These are phyloP conservation scores for Dendrobium officinale DNA, from an alignment of 106 monocot genomes.

Conservation along the genomic window DNA sequence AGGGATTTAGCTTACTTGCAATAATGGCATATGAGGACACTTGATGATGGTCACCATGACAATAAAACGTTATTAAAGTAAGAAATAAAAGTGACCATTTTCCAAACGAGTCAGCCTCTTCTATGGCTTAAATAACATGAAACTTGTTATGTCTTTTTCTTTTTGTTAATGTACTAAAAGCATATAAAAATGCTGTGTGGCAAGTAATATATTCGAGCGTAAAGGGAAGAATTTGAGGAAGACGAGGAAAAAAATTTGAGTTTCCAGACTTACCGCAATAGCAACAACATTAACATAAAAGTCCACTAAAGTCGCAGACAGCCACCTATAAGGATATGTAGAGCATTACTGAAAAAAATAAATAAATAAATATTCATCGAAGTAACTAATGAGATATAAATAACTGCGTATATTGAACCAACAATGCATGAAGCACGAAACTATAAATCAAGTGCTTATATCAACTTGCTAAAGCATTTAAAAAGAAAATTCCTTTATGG, in stretches of 20 bases:
- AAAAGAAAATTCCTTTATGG: background rate
- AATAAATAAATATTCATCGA: background rate
- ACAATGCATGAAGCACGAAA: background rate
- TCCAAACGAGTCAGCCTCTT: background rate
- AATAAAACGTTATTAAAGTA: background rate
- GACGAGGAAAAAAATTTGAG: background rate
- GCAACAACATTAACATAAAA: conserved; percentile 83
- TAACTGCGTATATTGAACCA: background rate
- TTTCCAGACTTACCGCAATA: conserved; percentile 43
- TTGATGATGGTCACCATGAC: background rate
- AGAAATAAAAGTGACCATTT: background rate
- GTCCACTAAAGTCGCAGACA: conserved; percentile 65
- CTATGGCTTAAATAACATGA: background rate
- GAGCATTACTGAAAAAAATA: conserved; percentile 3
- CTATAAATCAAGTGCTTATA: background rate
- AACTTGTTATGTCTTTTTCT: background rate
- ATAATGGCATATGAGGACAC: background rate
- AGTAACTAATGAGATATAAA: background rate
- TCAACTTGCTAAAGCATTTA: background rate
- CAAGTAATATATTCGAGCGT: background rate
- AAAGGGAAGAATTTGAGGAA: background rate
- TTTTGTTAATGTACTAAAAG: background rate
- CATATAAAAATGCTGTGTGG: background rate
- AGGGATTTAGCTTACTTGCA: background rate
- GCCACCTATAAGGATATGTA: conserved; percentile 50